These are phyloP conservation scores for Fusarium bulbicola DNA, from an alignment of 2,329 filamentous ascomycete genomes.

Conservation along the genomic window DNA sequence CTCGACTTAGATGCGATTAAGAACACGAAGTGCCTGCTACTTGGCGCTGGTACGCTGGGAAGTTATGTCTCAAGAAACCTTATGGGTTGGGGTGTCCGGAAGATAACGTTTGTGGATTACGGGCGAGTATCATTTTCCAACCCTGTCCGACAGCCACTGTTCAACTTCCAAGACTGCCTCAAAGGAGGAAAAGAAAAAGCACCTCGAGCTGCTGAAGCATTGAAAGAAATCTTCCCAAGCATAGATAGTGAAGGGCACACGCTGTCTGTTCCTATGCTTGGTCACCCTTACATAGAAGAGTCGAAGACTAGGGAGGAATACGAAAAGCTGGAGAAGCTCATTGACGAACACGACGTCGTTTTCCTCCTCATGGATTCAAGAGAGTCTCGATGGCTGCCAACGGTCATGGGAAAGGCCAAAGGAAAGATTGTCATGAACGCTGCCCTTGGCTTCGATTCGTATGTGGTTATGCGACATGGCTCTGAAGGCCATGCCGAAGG, in stretches of 20 bases:
- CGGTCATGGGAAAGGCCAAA: slow-evolving; percentile 91
- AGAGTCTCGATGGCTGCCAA: slow-evolving; percentile 94
- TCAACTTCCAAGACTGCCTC: slow-evolving; percentile 88
- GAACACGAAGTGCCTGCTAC: slow-evolving; percentile 85
- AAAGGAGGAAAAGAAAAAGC: slow-evolving; percentile 88
- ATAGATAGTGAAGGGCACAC: slow-evolving; percentile 83
- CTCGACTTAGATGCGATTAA: slow-evolving; percentile 91
- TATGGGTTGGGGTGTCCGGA: slow-evolving; percentile 94
- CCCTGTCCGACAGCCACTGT: slow-evolving; percentile 92
- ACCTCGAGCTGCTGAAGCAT: slow-evolving; percentile 77
- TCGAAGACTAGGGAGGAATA: slow-evolving; percentile 76
- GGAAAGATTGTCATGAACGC: slow-evolving; percentile 98
- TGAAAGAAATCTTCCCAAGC: slow-evolving; percentile 89
- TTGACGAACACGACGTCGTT: slow-evolving; percentile 87
- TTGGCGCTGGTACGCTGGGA: slow-evolving; percentile 92
- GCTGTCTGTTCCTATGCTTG: slow-evolving; percentile 93
- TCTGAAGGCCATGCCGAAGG: slow-evolving; percentile 65
- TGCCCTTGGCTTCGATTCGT: slow-evolving; percentile 94
- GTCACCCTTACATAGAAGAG: slow-evolving; percentile 84
- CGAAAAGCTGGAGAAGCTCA: slow-evolving; percentile 75
- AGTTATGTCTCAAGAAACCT: slow-evolving; percentile 93
- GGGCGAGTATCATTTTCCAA: slow-evolving; percentile 95
- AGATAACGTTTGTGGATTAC: slow-evolving; percentile 96
- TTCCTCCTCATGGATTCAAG: slow-evolving; percentile 98
- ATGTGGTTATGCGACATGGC: slow-evolving; percentile 96